These are phyloP conservation scores for Nannizziopsis barbatae DNA, from an alignment of 2,329 filamentous ascomycete species.

Conservation along the genomic window DNA sequence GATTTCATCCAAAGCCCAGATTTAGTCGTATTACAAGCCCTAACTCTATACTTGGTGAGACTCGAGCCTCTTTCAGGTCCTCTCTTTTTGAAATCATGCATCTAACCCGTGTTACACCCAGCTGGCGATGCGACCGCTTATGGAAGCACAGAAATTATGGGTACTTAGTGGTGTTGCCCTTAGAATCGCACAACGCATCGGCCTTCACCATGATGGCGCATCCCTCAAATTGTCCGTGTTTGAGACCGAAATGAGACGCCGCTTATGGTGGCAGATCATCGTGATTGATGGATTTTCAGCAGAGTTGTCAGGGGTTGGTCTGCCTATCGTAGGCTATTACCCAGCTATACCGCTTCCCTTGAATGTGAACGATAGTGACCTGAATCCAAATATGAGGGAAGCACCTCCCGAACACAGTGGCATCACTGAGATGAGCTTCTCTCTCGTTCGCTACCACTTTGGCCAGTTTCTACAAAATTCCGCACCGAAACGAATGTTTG, in stretches of 20 bases:
- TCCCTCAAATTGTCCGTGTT: conserved; percentile 38
- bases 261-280: conserved; percentile 62
- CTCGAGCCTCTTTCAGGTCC: conserved; percentile 17
- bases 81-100: conserved; percentile 24
- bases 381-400: conserved; percentile 31
- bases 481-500: conserved; percentile 3
- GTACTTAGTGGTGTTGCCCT: conserved; percentile 51
- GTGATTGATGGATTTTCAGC: conserved; percentile 58
- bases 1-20: conserved; percentile 34
- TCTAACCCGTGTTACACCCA: conserved; percentile 20
- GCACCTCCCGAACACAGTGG: conserved; percentile 22
- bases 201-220: conserved; percentile 53
- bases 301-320: conserved; percentile 49
- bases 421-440: conserved; percentile 35
- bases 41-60: conserved; percentile 44
- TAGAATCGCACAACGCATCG: conserved; percentile 57
- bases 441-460: conserved; percentile 35
- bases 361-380: conserved; percentile 36
- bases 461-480: conserved; percentile 24
- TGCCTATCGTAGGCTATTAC: conserved; percentile 25
- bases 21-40: conserved; percentile 40
- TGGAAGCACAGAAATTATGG: conserved; percentile 7
- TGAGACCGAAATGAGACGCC: conserved; percentile 58
- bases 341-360: conserved; percentile 37
- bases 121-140: conserved; percentile 27